A percentile compares a stretch with the other conserved stretches of the same genome.
Conservation (phyloP, 108 stramenopile species). For the Nannochloropsis salina region DNA sequence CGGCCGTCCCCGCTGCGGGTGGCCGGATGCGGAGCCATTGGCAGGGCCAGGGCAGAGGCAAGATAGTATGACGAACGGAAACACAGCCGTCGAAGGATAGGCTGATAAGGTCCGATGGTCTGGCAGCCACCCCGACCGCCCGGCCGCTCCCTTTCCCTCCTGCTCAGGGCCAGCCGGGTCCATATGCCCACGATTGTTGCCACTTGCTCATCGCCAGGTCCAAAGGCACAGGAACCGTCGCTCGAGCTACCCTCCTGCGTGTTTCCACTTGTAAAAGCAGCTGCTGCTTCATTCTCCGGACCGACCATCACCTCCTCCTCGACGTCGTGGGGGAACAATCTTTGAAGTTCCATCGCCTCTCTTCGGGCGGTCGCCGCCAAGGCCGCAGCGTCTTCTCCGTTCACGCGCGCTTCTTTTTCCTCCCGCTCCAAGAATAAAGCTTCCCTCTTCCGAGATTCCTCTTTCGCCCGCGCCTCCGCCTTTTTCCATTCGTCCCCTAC, state of each 20-base stretch:
- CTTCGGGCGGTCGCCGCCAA: neutral
- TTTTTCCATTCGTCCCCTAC: neutral
- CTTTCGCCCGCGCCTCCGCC: neutral
- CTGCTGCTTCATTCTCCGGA: neutral
- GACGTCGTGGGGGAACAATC: neutral
- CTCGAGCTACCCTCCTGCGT: neutral
- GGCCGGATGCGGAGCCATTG: neutral
- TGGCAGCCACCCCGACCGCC: neutral
- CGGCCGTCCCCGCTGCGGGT: neutral
- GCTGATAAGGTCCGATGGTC: neutral
- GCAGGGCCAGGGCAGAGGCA: neutral
- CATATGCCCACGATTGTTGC: neutral
- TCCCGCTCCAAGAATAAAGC: neutral
- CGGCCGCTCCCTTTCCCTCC: no score
- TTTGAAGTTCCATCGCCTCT: neutral
- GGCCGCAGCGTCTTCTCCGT: neutral
- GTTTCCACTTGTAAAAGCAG: neutral
- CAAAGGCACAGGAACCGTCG: neutral
- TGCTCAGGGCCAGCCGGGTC: conserved; percentile 1
- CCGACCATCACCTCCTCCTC: conserved; percentile 14
- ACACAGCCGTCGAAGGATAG: neutral
- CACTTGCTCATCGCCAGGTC: neutral
- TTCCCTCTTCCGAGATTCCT: neutral
- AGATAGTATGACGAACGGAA: neutral
- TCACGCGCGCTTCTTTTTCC: neutral